A percentile compares a stretch with the other conserved stretches of the same genome.
Evolutionary conservation across 805 yeast species (phyloP).

Genomic region (Spathaspora sp.): DNA sequence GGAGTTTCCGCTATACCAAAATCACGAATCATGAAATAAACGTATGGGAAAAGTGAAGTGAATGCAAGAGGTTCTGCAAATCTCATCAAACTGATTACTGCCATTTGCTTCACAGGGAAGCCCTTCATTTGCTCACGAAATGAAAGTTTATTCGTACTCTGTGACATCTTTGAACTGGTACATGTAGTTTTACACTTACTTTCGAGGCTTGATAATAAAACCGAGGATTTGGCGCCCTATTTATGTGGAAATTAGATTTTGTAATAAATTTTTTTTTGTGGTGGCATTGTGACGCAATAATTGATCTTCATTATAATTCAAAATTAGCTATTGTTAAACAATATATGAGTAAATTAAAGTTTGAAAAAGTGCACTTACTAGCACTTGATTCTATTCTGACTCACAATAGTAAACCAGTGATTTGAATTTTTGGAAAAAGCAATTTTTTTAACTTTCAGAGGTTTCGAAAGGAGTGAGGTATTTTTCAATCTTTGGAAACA

Average conservation of each 20-base stretch:
- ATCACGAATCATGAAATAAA: slow-evolving; percentile 60
- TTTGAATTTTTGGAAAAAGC: not conserved
- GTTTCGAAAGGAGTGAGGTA: not conserved
- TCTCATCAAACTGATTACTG: slow-evolving; percentile 39
- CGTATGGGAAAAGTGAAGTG: slow-evolving; percentile 61
- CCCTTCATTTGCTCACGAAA: slow-evolving; percentile 51
- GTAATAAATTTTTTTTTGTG: not conserved
- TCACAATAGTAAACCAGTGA: not conserved
- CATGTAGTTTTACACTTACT: not conserved
- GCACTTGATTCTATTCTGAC: not conserved
- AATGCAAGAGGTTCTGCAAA: slow-evolving; percentile 63
- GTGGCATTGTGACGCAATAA: slow-evolving; percentile 1
- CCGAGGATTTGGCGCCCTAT: not conserved
- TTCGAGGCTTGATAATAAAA: not conserved
- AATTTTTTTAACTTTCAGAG: not conserved
- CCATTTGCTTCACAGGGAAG: slow-evolving; percentile 52
- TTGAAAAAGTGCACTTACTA: too few species aligned
- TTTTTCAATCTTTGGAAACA: not conserved
- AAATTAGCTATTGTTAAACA: not conserved
- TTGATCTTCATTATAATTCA: not conserved
- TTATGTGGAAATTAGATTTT: not conserved
- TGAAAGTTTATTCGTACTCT: slow-evolving; percentile 9
- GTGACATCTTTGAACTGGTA: not conserved
- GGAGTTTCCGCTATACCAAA: slow-evolving; percentile 48
- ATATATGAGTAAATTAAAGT: not conserved